Conservation (phyloP, 2,329 filamentous ascomycete genomes). For the Exophiala oligosperma region DNA sequence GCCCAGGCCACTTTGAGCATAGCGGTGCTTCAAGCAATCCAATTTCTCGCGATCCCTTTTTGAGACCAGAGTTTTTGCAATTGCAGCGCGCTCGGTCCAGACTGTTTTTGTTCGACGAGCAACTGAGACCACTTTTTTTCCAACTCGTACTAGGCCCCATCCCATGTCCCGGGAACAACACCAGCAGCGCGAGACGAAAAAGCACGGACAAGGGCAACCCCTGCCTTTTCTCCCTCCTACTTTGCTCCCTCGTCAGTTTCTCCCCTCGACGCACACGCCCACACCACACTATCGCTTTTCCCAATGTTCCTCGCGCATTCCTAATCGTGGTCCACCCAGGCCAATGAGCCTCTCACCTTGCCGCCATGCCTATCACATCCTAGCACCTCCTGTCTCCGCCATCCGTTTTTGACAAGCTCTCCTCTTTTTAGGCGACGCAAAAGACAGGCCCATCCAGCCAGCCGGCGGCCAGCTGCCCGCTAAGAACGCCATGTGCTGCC, state of each 20-base stretch:
- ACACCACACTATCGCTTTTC: not conserved
- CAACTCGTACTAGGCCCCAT: constrained; percentile 11
- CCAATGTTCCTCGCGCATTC: not conserved
- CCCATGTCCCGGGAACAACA: not conserved
- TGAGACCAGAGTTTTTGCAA: constrained; percentile 17
- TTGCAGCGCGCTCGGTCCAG: constrained; percentile 21
- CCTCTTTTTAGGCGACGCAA: constrained; percentile 29
- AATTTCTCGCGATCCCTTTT: constrained; percentile 26
- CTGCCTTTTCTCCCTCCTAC: not conserved
- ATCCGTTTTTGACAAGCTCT: constrained; percentile 27
- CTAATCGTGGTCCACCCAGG: constrained; percentile 3
- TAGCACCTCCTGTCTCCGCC: constrained; percentile 25
- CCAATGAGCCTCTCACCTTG: constrained; percentile 3
- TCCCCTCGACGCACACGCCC: not conserved
- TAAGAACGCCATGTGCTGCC: constrained; percentile 32
- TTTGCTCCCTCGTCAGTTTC: not conserved
- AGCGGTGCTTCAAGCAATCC: constrained; percentile 19
- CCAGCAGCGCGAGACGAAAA: too few relatives aligned
- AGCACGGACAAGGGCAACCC: not conserved
- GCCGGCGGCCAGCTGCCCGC: constrained; percentile 31
- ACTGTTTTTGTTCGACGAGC: constrained; percentile 9
- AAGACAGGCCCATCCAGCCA: constrained; percentile 36
- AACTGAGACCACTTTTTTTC: constrained; percentile 15
- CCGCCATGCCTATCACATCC: constrained; percentile 21
- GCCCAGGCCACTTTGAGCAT: constrained; percentile 16